Evolutionary conservation across 345 rosid species (phyloP).

Genomic region (Mallotus nudiflorus): DNA sequence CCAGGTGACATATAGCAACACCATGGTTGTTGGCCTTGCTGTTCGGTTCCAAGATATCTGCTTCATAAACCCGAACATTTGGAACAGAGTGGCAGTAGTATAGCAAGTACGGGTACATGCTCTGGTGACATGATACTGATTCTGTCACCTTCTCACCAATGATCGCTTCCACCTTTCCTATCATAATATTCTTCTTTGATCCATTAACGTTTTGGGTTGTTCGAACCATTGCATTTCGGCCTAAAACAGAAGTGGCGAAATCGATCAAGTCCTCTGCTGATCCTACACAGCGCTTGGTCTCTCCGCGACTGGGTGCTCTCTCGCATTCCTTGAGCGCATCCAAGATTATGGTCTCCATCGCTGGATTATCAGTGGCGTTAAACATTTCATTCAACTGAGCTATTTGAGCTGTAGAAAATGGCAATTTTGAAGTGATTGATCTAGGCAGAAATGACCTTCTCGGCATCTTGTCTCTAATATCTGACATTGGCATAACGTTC

Average conservation of each 20-base stretch:
- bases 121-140: conserved; percentile 87
- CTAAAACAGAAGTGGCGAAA: conserved; percentile 62
- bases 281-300: conserved; percentile 77
- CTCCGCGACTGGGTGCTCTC: conserved; percentile 60
- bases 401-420: conserved; percentile 45
- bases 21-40: conserved; percentile 53
- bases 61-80: conserved; percentile 70
- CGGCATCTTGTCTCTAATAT: conserved; percentile 80
- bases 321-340: conserved; percentile 63
- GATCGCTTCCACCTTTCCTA: conserved; percentile 59
- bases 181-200: conserved; percentile 45
- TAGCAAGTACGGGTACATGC: conserved; percentile 67
- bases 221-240: conserved; percentile 48
- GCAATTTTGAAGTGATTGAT: conserved; percentile 48
- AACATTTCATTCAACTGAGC: conserved; percentile 39
- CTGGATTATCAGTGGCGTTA: conserved; percentile 52
- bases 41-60: conserved; percentile 56
- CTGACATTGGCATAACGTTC: conserved; percentile 71
- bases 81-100: conserved; percentile 92
- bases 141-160: conserved; percentile 63
- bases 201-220: conserved; percentile 60
- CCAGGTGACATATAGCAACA: conserved; percentile 74
- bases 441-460: conserved; percentile 77
- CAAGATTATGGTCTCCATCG: conserved; percentile 48
- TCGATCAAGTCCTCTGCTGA: conserved; percentile 87